Evolutionary conservation across 805 yeast genomes (phyloP).

Genomic region (Cyberlindnera xylosilytica): DNA sequence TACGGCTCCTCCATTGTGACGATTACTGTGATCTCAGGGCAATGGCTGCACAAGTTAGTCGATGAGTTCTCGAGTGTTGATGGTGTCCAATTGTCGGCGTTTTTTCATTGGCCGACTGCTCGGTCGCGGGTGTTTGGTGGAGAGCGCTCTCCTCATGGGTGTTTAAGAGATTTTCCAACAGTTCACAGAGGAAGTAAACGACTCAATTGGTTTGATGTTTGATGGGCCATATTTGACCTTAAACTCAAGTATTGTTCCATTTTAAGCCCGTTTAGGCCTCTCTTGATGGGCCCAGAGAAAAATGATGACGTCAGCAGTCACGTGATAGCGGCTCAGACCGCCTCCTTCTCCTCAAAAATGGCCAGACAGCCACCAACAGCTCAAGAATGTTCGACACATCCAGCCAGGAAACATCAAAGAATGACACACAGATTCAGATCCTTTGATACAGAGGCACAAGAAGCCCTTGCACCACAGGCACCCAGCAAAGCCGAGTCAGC

Average conservation of each 20-base stretch:
- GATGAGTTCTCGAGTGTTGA: too few species aligned
- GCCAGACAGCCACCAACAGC: background rate
- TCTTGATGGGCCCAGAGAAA: too few species aligned
- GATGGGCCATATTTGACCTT: too few species aligned
- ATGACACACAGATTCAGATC: slow-evolving; percentile 25
- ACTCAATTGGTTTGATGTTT: too few species aligned
- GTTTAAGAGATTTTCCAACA: background rate
- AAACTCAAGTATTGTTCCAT: too few species aligned
- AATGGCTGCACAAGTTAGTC: background rate
- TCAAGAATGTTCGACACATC: background rate
- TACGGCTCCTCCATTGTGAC: slow-evolving; percentile 18
- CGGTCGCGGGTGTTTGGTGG: background rate
- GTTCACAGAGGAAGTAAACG: too few species aligned
- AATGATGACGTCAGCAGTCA: background rate
- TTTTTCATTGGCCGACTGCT: background rate
- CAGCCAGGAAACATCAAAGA: background rate
- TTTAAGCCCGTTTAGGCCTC: background rate
- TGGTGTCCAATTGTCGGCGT: background rate
- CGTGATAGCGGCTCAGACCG: background rate
- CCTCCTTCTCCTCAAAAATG: background rate
- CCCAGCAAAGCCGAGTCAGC: background rate
- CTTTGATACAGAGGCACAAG: slow-evolving; percentile 28
- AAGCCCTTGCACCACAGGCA: slow-evolving; percentile 14
- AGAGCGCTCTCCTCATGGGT: too few species aligned
- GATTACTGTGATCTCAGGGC: background rate